Evolutionary conservation across 768 basidiomycete species (phyloP), one percentile per base, ranked within the genome.

Genomic region (Sporobolomyces phaffii): DNA sequence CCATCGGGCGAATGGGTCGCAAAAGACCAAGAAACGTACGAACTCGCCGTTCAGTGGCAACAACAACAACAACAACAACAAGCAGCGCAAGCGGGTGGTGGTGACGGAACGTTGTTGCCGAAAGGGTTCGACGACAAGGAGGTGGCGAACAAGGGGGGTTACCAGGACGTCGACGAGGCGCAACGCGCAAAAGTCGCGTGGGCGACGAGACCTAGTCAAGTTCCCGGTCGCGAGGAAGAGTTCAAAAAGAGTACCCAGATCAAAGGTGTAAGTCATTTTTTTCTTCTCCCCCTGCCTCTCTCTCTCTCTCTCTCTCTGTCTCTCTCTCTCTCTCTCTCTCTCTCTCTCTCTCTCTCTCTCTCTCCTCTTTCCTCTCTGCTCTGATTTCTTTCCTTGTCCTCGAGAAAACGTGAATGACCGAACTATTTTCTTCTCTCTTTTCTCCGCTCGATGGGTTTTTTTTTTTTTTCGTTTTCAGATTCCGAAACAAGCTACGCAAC

Each of bases 1-100:
- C 89, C 90, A 0, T 87, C 88, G 10, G 90, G 90, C 22, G 77
- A 82, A 38, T 93, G 90, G 85, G 86, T 84, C 29, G 84, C 85
- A 0, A 82, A 91, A 74, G 88, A 91, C 57, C 77, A 83, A 1
- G 81, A 75, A 38, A 64, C 72, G 43, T 72, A 72, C 64, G 68
- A 66, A 28, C n/a, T 45, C 24, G 64, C 59, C 43, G 26, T 72
- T 14, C 40, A 54, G 26, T 65, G 60, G 61, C 54, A 47, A 45
- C 31, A 18, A 11, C 38, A 24, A 34, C 60, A 48, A 11, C 53
- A 33, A 26, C 57, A 34, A 33, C 29, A 26, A 17, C 38, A 17
- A 17, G 38, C 9, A 17, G 31, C 57, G 15, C 5, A 29, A n/a
- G 44, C n/a, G 2, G 31, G 22, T 5, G 48, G 26, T 33, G 6